A percentile compares a stretch with the other conserved stretches of the same genome.
Conservation (phyloP, 2,329 filamentous ascomycete genomes). For the Pseudocercospora musae region DNA sequence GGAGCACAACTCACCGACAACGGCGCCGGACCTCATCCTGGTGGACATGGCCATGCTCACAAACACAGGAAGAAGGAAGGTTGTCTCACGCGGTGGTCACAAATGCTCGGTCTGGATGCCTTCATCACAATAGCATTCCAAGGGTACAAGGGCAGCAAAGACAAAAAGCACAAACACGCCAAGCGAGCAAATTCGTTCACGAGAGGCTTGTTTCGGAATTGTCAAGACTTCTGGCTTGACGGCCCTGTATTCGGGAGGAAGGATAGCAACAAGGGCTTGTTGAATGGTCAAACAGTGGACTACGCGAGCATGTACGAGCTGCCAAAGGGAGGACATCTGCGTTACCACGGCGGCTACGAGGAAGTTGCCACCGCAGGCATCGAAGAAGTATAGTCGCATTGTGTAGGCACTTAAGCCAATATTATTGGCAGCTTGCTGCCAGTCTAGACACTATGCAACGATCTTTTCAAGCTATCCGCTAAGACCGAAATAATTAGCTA, state of each 20-base stretch:
- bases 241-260: conserved; percentile 75
- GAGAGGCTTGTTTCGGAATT: conserved; percentile 79
- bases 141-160: conserved; percentile 59
- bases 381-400: conserved; percentile 20
- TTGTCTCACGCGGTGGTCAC: conserved; percentile 74
- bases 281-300: conserved; percentile 77
- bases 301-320: conserved; percentile 89
- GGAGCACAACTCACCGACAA: conserved; percentile 67
- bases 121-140: conserved; percentile 88
- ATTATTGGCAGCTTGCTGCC: no score
- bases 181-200: conserved; percentile 75
- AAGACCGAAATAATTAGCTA: no score
- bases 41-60: conserved; percentile 39
- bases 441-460: no score
- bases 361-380: conserved; percentile 61
- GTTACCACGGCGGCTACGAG: conserved; percentile 54
- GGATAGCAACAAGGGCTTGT: conserved; percentile 67
- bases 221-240: conserved; percentile 95
- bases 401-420: neutral
- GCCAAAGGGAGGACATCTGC: conserved; percentile 63
- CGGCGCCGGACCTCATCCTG: conserved; percentile 62
- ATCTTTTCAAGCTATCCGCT: no score
- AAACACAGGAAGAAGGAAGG: conserved; percentile 58
- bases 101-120: conserved; percentile 83
- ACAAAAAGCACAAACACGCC: conserved; percentile 31